Evolutionary conservation across 805 yeast species (phyloP).

Genomic region (Geotrichum ghanense): DNA sequence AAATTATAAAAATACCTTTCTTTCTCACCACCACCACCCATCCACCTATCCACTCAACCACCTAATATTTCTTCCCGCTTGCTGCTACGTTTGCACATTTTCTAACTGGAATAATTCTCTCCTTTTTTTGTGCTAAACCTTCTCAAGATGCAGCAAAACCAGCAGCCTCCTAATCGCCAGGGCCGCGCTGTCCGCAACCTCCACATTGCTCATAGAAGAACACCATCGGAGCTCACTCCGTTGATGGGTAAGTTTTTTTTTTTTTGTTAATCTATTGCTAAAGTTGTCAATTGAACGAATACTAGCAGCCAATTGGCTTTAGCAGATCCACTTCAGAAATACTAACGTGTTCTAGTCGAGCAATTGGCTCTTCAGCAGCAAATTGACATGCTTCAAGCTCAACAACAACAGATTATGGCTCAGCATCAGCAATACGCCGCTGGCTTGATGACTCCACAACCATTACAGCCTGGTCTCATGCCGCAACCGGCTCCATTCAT

Average conservation of each 20-base stretch:
- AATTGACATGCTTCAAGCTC: conserved; percentile 81
- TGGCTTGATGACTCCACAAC: conserved; percentile 18
- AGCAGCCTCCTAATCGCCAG: background rate
- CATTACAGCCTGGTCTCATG: conserved; percentile 10
- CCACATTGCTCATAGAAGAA: conserved; percentile 92
- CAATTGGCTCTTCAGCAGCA: conserved; percentile 71
- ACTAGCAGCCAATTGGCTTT: conserved; percentile 1
- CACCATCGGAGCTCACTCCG: conserved; percentile 90
- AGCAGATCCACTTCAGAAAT: background rate
- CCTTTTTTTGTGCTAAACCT: too few species aligned
- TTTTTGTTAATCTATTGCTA: conserved; percentile 3
- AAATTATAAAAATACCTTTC: too few species aligned
- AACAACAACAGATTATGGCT: conserved; percentile 72
- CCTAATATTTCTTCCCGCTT: too few species aligned
- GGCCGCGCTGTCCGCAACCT: conserved; percentile 29
- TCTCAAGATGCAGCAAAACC: conserved; percentile 1
- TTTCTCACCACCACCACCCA: too few species aligned
- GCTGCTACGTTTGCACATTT: too few species aligned
- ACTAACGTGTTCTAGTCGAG: conserved; percentile 38
- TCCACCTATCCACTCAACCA: too few species aligned
- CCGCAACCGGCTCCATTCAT: conserved; percentile 10
- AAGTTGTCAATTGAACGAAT: background rate
- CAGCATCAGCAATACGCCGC: conserved; percentile 44
- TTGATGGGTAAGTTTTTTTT: conserved; percentile 53
- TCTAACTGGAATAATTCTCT: too few species aligned